phyloP scores from a whole-genome alignment of 306 rosid species.

The Comarum palustre region DNA sequence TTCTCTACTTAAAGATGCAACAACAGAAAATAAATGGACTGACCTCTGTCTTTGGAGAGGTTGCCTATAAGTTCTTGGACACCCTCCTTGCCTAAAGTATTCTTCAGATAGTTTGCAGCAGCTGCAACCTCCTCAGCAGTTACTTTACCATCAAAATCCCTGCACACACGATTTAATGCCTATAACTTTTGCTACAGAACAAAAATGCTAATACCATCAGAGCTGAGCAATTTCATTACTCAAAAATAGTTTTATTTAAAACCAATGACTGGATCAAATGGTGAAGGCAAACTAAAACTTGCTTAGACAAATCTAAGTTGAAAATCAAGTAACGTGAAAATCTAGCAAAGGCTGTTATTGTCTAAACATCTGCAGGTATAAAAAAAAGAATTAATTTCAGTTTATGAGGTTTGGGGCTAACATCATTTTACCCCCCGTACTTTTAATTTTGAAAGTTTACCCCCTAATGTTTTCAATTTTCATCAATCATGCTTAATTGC shows the following conservation, averaged over 20 bases:
- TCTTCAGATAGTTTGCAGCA: slow-evolving; percentile 84
- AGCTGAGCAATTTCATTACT: not conserved
- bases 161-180: slow-evolving; percentile 28
- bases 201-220: not conserved
- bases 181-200: not conserved
- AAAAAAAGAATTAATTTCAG: too few relatives aligned
- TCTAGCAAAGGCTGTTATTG: not conserved
- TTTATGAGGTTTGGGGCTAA: too few relatives aligned
- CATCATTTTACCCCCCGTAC: too few relatives aligned
- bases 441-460: too few relatives aligned
- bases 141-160: slow-evolving; percentile 95
- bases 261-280: not conserved
- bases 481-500: too few relatives aligned
- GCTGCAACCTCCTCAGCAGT: slow-evolving; percentile 96
- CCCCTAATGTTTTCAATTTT: too few relatives aligned
- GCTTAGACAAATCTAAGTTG: not conserved
- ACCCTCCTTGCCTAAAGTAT: slow-evolving; percentile 90
- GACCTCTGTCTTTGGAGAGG: slow-evolving; percentile 94
- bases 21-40: too few relatives aligned
- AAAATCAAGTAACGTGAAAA: not conserved
- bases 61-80: slow-evolving; percentile 82
- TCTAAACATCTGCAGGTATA: not conserved
- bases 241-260: not conserved
- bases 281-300: not conserved
- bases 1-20: not conserved